Evolutionary conservation across 2,329 filamentous ascomycete genomes (phyloP).

Genomic region (Botrytis aclada): DNA sequence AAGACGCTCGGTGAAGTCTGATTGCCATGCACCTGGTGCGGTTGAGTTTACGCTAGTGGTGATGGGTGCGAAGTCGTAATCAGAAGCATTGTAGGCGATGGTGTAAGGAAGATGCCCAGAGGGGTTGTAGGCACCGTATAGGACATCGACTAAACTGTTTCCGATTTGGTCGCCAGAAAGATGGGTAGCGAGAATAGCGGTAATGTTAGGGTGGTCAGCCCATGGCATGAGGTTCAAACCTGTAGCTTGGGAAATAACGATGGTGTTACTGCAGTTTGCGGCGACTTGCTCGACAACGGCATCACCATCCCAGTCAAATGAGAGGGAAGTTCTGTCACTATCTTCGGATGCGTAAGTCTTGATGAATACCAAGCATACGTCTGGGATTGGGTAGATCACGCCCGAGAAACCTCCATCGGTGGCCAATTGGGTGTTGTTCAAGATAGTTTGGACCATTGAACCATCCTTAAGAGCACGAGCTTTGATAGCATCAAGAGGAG

Average conservation of each 20-base stretch:
- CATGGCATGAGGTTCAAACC: conserved; percentile 62
- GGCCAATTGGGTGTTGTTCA: conserved; percentile 37
- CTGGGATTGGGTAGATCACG: conserved; percentile 45
- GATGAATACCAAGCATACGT: conserved; percentile 66
- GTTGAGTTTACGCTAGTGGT: conserved; percentile 39
- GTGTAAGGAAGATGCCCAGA: conserved; percentile 59
- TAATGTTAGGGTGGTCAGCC: conserved; percentile 57
- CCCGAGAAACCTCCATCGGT: conserved; percentile 38
- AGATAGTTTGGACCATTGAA: conserved; percentile 51
- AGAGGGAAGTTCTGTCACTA: conserved; percentile 50
- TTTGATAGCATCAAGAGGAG: conserved; percentile 55
- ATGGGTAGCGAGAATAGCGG: conserved; percentile 57
- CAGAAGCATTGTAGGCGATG: conserved; percentile 52
- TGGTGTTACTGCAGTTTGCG: conserved; percentile 52
- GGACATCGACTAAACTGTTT: conserved; percentile 57
- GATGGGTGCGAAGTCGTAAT: conserved; percentile 51
- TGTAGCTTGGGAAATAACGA: conserved; percentile 64
- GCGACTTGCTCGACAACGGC: conserved; percentile 43
- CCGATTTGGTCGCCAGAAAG: conserved; percentile 60
- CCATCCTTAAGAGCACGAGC: conserved; percentile 45
- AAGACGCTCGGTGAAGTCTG: conserved; percentile 54
- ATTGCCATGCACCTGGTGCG: conserved; percentile 23
- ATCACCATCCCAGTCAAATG: conserved; percentile 26
- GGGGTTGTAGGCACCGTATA: conserved; percentile 60
- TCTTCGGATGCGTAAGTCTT: conserved; percentile 71